Base-by-base conservation (phyloP, 1,284 basidiomycete species). In the Ganoderma sinense region DNA sequence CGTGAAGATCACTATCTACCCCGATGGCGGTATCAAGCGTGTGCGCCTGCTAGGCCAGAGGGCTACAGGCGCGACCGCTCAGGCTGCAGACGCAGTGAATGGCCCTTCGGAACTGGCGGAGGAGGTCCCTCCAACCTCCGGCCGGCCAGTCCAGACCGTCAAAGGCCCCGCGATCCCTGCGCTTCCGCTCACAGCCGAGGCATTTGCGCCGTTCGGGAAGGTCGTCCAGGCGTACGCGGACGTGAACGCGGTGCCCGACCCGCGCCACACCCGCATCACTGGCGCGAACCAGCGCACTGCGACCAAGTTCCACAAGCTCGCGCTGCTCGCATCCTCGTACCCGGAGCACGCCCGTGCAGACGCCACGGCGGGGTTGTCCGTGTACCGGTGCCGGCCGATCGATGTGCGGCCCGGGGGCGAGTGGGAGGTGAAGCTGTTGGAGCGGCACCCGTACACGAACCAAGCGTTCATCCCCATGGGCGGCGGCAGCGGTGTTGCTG, bases 1-100 rank as follows among this genome's bases (percentile, higher is more conserved):
- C 80, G 89, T 99, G 68, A 91, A 91, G 76, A 84, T 97, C 71
- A 95, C 93, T 23, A 98, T 98, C 77, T 90, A 94, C 80, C 97
- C 97, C 4, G 97, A 99, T 79, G 97, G 97, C 62, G 97, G 97
- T 29, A 86, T 99, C 79, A 99, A 99, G 84, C 90, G 97, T 13
- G 84, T 99, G 29, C 89, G 97, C 64, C 80, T 99, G 61, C 86
- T 91, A 70, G 97, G 97, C 18, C 87, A 88, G 67, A 88, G 77
- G 10, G 53, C 69, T 11, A 68, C 64, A 53, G 64, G 45, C 68
- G 60, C 31, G 62, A 66, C 64, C 65, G 56, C 41, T 26, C 48
- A 56, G 48, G 36, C 36, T 39, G 36, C 8, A 39, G 36, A 39
- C 36, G 36, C 36, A 39, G 36, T 39, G 36, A 39, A 1, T 39